These are phyloP conservation scores for Russula earlei DNA, from an alignment of 768 basidiomycete genomes.

Conservation along the genomic window DNA sequence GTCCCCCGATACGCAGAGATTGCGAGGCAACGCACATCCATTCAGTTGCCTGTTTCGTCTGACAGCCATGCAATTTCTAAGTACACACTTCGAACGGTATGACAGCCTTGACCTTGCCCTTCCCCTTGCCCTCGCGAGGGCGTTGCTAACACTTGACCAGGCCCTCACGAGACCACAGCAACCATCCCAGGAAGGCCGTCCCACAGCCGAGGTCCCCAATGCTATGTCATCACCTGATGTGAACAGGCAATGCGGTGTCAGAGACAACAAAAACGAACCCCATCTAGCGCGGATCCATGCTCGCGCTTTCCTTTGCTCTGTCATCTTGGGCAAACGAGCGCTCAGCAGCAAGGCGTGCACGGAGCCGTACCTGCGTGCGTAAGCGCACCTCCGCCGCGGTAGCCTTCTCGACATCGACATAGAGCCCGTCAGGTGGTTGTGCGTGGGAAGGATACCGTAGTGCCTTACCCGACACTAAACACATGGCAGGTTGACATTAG, in stretches of 20 bases:
- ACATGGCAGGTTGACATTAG: not conserved
- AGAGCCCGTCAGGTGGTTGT: conserved; percentile 33
- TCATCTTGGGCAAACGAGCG: not conserved
- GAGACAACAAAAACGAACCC: not conserved
- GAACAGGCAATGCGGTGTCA: not conserved
- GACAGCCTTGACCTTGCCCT: not conserved
- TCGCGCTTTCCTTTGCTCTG: not conserved
- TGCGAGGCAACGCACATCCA: not conserved
- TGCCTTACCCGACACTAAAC: not conserved
- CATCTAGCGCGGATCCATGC: not conserved
- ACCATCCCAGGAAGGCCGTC: not conserved
- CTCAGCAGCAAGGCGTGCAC: conserved; percentile 7
- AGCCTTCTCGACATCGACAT: conserved; percentile 37
- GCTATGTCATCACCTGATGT: not conserved
- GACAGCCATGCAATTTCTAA: not conserved
- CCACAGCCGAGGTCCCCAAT: not conserved
- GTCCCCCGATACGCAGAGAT: not conserved
- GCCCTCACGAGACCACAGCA: not conserved
- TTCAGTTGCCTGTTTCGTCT: not conserved
- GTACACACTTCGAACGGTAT: not conserved
- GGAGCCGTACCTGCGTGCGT: conserved; percentile 18
- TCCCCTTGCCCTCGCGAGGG: not conserved
- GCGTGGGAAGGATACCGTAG: conserved; percentile 25
- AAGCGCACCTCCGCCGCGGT: conserved; percentile 20
- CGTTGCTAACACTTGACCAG: conserved; percentile 1